Evolutionary conservation across 805 yeast species (phyloP).

Genomic region (Spathaspora hagerdaliae): DNA sequence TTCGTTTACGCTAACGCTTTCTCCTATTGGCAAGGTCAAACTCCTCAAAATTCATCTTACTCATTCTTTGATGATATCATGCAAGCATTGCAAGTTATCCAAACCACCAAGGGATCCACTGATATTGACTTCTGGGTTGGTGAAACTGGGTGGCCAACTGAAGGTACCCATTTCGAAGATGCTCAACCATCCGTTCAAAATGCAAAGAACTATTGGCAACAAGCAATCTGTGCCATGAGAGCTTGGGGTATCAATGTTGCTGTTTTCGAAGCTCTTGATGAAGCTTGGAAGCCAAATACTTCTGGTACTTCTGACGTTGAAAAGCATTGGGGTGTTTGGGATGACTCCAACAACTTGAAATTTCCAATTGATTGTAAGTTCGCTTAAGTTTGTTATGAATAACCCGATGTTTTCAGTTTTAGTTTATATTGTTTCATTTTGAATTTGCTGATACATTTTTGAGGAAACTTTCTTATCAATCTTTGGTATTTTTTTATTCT

Average conservation of each 20-base stretch:
- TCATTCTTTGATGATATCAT: slow-evolving; percentile 95
- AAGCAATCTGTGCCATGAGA: slow-evolving; percentile 88
- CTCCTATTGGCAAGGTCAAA: slow-evolving; percentile 98
- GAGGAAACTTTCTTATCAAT: no score
- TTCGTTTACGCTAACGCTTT: slow-evolving; percentile 90
- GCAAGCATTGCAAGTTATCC: slow-evolving; percentile 92
- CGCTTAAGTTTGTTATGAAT: neutral
- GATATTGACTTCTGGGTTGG: slow-evolving; percentile 93
- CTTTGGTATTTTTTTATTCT: no score
- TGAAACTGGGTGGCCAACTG: slow-evolving; percentile 97
- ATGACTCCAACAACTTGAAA: slow-evolving; percentile 40
- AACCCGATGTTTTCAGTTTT: no score
- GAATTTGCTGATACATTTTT: no score
- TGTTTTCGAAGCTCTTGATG: slow-evolving; percentile 93
- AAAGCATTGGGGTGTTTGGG: slow-evolving; percentile 93
- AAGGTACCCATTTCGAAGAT: slow-evolving; percentile 66
- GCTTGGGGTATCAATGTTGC: slow-evolving; percentile 94
- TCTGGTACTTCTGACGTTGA: slow-evolving; percentile 85
- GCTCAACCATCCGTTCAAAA: slow-evolving; percentile 68
- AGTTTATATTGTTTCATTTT: no score
- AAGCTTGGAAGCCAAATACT: slow-evolving; percentile 91
- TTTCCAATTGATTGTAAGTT: slow-evolving; percentile 33
- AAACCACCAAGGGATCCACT: slow-evolving; percentile 79
- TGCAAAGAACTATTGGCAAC: slow-evolving; percentile 80
- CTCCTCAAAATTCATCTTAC: slow-evolving; percentile 74